These are phyloP conservation scores for Cryptococcus sp. DNA, from an alignment of 1,284 basidiomycete genomes.

Conservation along the genomic window DNA sequence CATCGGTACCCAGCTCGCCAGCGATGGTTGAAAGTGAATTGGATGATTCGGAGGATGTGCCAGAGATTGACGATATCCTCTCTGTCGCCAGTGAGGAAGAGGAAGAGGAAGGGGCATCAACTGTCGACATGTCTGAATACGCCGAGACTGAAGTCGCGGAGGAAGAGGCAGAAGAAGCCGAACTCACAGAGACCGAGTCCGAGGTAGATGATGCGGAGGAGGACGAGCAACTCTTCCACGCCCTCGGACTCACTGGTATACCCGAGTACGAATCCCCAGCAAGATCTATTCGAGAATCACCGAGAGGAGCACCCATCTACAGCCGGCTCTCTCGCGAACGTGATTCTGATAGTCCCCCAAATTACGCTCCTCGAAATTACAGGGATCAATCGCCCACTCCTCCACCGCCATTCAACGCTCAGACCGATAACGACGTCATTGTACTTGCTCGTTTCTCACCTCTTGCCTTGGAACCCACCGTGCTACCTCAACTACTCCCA, in stretches of 20 bases:
- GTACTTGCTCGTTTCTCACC: not conserved
- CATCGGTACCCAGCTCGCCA: not conserved
- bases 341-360: not conserved
- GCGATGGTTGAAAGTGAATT: not conserved
- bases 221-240: not conserved
- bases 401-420: slow-evolving; percentile 11
- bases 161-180: not conserved
- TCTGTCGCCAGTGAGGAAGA: not conserved
- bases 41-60: not conserved
- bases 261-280: no score
- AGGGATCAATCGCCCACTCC: slow-evolving; percentile 3
- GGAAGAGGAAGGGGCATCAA: not conserved
- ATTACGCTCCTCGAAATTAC: not conserved
- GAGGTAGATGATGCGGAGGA: not conserved
- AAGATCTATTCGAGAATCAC: not conserved
- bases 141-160: not conserved
- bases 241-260: not conserved
- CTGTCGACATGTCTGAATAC: not conserved
- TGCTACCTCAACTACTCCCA: not conserved
- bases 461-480: not conserved
- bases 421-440: slow-evolving; percentile 1
- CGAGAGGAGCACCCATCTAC: not conserved
- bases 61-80: not conserved
- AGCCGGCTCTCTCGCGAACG: not conserved
- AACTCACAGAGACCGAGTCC: not conserved